Evolutionary conservation across 768 basidiomycete species (phyloP).

Genomic region (Tricholoma saponaceum): DNA sequence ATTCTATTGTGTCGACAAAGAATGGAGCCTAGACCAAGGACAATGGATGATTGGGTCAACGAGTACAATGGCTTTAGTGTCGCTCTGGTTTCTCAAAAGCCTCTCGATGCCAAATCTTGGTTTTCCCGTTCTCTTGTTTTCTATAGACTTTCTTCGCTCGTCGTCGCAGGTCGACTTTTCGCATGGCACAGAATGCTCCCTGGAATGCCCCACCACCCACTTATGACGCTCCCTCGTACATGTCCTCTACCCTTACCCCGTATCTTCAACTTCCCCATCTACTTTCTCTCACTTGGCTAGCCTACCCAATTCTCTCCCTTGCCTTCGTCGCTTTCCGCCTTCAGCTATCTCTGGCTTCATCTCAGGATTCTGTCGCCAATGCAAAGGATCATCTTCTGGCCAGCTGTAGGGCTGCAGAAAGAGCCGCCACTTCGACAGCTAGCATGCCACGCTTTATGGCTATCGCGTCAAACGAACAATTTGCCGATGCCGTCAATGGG

Average conservation of each 20-base stretch:
- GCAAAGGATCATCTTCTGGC: slow-evolving; percentile 77
- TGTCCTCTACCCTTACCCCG: slow-evolving; percentile 54
- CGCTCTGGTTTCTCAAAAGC: slow-evolving; percentile 10
- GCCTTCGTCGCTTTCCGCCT: slow-evolving; percentile 85
- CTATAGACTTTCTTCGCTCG: slow-evolving; percentile 15
- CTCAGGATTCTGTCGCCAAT: slow-evolving; percentile 60
- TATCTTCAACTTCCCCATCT: slow-evolving; percentile 83
- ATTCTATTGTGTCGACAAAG: too few relatives aligned
- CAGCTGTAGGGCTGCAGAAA: slow-evolving; percentile 82
- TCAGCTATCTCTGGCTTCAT: slow-evolving; percentile 64
- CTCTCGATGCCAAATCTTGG: slow-evolving; percentile 4
- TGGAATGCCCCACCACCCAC: slow-evolving; percentile 49
- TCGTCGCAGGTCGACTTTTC: slow-evolving; percentile 48
- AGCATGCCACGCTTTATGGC: slow-evolving; percentile 91
- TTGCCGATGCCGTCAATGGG: slow-evolving; percentile 74
- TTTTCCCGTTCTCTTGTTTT: slow-evolving; percentile 11
- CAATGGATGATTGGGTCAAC: neutral
- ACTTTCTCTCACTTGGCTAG: slow-evolving; percentile 86
- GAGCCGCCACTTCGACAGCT: slow-evolving; percentile 75
- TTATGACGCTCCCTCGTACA: slow-evolving; percentile 48
- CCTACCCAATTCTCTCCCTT: slow-evolving; percentile 86
- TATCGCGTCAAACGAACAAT: slow-evolving; percentile 75
- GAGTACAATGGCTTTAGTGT: neutral
- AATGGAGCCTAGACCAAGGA: too few relatives aligned
- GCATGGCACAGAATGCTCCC: slow-evolving; percentile 24